Evolutionary conservation across 441 rosid species (phyloP).

Genomic region (Croton laevigatus): DNA sequence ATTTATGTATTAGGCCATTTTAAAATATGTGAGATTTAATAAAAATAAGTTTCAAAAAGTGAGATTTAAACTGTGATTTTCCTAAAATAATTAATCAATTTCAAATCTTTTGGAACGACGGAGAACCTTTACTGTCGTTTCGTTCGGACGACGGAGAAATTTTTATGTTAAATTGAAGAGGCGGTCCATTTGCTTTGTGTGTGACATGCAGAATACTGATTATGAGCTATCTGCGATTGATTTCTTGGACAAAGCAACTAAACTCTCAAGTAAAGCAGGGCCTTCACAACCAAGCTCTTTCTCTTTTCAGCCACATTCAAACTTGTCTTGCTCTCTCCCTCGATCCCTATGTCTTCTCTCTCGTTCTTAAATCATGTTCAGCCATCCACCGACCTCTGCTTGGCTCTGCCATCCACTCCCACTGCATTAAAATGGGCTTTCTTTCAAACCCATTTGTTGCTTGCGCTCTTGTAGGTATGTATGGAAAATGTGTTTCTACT

Average conservation of each 20-base stretch:
- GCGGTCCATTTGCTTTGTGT: too few relatives aligned
- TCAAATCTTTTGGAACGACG: too few relatives aligned
- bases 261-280: conserved; percentile 51
- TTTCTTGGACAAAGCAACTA: conserved; percentile 50
- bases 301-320: conserved; percentile 47
- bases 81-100: too few relatives aligned
- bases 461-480: conserved; percentile 41
- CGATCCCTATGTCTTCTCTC: conserved; percentile 57
- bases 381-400: conserved; percentile 41
- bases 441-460: conserved; percentile 47
- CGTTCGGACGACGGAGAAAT: too few relatives aligned
- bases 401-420: conserved; percentile 45
- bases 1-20: too few relatives aligned
- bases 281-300: conserved; percentile 44
- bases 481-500: conserved; percentile 47
- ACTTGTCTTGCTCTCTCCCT: conserved; percentile 45
- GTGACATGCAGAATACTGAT: not conserved
- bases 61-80: too few relatives aligned
- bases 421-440: conserved; percentile 36
- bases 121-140: too few relatives aligned
- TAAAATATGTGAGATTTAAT: too few relatives aligned
- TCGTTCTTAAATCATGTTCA: conserved; percentile 59
- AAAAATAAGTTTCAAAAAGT: too few relatives aligned
- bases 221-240: conserved; percentile 33
- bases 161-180: not conserved